Evolutionary conservation across 1,139 yeast genomes (phyloP), one percentile per base, ranked within the genome.

Genomic region (Debaryomyces robertsiae): DNA sequence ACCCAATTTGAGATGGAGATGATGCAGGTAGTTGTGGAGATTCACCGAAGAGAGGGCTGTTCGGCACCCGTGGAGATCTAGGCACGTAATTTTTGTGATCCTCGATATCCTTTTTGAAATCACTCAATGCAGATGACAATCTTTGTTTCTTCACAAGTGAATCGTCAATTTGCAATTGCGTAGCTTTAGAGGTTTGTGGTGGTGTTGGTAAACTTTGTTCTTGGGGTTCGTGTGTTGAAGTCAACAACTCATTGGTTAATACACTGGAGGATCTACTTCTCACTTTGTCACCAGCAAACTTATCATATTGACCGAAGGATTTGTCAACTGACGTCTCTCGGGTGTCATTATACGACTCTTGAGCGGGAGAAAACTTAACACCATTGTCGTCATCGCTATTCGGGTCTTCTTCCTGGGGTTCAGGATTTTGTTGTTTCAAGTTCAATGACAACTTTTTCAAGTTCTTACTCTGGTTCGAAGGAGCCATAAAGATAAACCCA

Each of bases 401-500:
- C 7, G 46, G 41, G 11, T 38, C 14, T 23, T 37, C 43, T 19
- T 19, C 22, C 22, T 19, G 22, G 22, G 22, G 22, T 23, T 41
- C 44, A 9, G 23, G 24, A 13, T 41, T 36, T 5, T 39, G 27
- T 14, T 44, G 32, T 6, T 47, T 46, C 40, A 67, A 53, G 42
- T 63, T 54, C 32, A 66, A 58, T 9, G 54, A 60, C 38, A 68
- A 57, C 40, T 65, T 65, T 55, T 63, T 67, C 39, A 55, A 48
- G 47, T 68, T 68, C 45, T 56, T 63, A 10, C 44, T 40, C 24
- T 45, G 40, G n/a, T 31, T 35, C 1, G 46, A 13, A 5, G 10
- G 9, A 10, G 36, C 28, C 3, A 32, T 24, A 25, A 24, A 33
- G 4, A 13, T 25, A 18, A 33, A 33, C 9, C 30, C 36, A 33